Percentiles rank a stretch among this genome's conserved stretches.
Evolutionary conservation across 805 yeast species (phyloP).

Genomic region (Lipomyces mesembrius): DNA sequence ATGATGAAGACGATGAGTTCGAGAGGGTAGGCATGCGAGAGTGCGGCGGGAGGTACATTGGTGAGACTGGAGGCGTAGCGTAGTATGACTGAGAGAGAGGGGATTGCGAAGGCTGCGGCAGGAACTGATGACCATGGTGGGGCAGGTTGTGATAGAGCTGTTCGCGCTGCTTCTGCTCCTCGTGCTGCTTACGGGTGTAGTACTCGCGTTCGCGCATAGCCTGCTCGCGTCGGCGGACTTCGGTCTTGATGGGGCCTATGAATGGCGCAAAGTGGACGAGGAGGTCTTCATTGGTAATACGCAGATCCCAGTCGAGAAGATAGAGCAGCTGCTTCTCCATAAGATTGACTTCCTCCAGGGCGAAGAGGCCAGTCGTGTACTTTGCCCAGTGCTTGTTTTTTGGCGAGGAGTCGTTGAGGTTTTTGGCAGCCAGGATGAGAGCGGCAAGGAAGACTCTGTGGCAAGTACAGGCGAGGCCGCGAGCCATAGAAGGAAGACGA

Average conservation of each 20-base stretch:
- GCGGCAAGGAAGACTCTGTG: conserved; percentile 92
- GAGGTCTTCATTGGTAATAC: conserved; percentile 72
- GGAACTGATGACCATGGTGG: conserved; percentile 8
- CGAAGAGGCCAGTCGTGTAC: conserved; percentile 84
- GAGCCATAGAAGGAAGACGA: conserved; percentile 81
- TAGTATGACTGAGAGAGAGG: conserved; percentile 5
- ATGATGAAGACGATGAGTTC: conserved; percentile 26
- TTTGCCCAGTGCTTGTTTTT: conserved; percentile 95
- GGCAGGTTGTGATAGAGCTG: conserved; percentile 25
- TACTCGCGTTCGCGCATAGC: conserved; percentile 31
- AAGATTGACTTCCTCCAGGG: conserved; percentile 79
- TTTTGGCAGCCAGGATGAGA: conserved; percentile 87
- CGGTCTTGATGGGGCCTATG: conserved; percentile 69
- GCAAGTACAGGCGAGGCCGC: conserved; percentile 86
- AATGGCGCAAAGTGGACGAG: conserved; percentile 72
- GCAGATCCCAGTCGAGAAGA: conserved; percentile 83
- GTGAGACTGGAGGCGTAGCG: conserved; percentile 21
- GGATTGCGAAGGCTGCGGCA: conserved; percentile 6
- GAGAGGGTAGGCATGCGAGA: conserved; percentile 24
- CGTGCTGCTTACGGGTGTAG: conserved; percentile 20
- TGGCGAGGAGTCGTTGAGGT: conserved; percentile 91
- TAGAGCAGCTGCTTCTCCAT: conserved; percentile 87
- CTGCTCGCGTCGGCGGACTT: conserved; percentile 44
- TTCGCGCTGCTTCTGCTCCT: conserved; percentile 19
- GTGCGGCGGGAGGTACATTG: conserved; percentile 24